phyloP scores from a whole-genome alignment of 2,329 filamentous ascomycete genomes.

The Ophioceras dolichostomum region DNA sequence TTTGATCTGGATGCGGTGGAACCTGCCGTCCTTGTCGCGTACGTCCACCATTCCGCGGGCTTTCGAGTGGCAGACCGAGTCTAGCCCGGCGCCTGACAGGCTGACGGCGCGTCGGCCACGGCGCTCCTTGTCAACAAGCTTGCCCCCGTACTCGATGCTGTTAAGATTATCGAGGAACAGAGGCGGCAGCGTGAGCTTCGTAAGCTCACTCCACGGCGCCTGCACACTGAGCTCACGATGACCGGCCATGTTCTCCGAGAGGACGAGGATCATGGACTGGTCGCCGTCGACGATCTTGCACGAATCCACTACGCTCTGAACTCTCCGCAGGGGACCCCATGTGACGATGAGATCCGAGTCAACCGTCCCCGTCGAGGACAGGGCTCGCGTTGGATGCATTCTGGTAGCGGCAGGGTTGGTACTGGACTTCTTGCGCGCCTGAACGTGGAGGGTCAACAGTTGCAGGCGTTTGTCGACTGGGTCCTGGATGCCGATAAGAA shows the following conservation, averaged over 20 bases:
- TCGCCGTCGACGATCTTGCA: constrained; percentile 58
- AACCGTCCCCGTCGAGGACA: constrained; percentile 1
- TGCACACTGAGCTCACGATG: constrained; percentile 58
- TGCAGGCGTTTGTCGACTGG: constrained; percentile 54
- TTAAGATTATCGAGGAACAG: constrained; percentile 48
- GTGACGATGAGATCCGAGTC: constrained; percentile 23
- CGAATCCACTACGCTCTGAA: constrained; percentile 58
- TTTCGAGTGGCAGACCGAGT: constrained; percentile 44
- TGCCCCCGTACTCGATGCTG: constrained; percentile 43
- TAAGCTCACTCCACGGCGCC: constrained; percentile 61
- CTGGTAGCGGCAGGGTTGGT: too few relatives aligned
- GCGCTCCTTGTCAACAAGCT: constrained; percentile 38
- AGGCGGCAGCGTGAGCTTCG: constrained; percentile 51
- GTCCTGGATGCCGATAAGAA: constrained; percentile 61
- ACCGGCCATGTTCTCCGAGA: constrained; percentile 53
- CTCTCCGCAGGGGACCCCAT: constrained; percentile 40
- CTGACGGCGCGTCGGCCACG: constrained; percentile 28
- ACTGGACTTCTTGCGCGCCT: constrained; percentile 22
- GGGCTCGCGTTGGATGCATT: constrained; percentile 13
- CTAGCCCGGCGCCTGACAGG: constrained; percentile 32
- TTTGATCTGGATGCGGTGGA: constrained; percentile 56
- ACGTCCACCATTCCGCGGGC: constrained; percentile 52
- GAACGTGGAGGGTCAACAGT: constrained; percentile 50
- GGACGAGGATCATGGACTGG: constrained; percentile 55
- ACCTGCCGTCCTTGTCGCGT: constrained; percentile 45